Conservation (phyloP, 345 rosid species). For the Bretschneidera sinensis region DNA sequence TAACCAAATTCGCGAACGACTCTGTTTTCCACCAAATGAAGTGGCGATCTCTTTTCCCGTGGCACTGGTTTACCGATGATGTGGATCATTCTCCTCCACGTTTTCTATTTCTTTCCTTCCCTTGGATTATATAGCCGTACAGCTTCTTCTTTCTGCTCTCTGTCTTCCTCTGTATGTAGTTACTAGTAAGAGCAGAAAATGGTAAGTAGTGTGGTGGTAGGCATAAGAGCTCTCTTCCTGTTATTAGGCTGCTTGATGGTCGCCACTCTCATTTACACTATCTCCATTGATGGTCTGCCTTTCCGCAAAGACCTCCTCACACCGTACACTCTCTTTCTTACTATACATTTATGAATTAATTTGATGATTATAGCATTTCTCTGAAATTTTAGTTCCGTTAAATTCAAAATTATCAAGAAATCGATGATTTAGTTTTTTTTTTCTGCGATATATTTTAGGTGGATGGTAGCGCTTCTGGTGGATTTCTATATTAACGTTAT, state of each 20-base stretch:
- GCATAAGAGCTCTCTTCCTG: constrained; percentile 42
- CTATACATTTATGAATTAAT: background rate
- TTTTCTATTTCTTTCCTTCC: background rate
- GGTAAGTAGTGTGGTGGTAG: constrained; percentile 36
- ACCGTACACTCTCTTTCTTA: constrained; percentile 39
- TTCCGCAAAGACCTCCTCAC: constrained; percentile 66
- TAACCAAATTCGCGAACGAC: no score
- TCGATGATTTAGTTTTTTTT: no score
- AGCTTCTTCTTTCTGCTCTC: constrained; percentile 9
- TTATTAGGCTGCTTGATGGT: constrained; percentile 41
- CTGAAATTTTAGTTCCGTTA: background rate
- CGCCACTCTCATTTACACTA: constrained; percentile 55
- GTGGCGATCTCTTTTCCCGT: no score
- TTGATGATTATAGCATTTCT: background rate
- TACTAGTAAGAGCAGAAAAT: constrained; percentile 16
- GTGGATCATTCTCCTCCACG: background rate
- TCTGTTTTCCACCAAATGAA: no score
- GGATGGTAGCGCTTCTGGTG: constrained; percentile 68
- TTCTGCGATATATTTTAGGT: constrained; percentile 34
- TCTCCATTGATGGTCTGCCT: constrained; percentile 62
- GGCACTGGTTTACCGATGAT: no score
- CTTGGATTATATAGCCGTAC: no score
- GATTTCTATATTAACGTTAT: constrained; percentile 63
- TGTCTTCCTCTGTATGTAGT: constrained; percentile 7
- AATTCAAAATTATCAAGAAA: no score